Base-by-base conservation (phyloP, 2,329 filamentous ascomycete species). In the Leptographium wingfieldii region DNA sequence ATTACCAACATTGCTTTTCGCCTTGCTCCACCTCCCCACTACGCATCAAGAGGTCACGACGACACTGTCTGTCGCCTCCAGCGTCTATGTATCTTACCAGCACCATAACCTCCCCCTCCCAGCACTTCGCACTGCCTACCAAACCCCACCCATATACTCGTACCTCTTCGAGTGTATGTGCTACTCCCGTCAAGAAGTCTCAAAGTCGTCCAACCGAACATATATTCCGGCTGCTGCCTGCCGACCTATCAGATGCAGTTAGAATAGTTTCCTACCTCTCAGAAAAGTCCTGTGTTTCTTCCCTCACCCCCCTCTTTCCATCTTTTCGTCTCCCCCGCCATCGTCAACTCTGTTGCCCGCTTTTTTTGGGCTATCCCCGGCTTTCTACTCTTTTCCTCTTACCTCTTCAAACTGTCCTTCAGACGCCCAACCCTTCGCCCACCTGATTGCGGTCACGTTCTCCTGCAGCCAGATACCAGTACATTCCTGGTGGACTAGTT, bases 321-420 rank as follows among this genome's bases (percentile, higher is more conserved):
- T 61, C 55, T 49, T 59, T 55, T 51, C 49, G 46, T 48, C 57
- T 59, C 46, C 58, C 61, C 61, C 58, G 57, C 56, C 62, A 61
- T 61, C 60, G 58, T 62, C 60, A 59, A 62, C 52, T 63, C 49
- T 48, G 29, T 46, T 55, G 35, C 57, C 60, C 62, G 57, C 62
- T 62, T 62, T 63, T 33, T 55, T 43, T 43, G 19, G 53, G 53
- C 53, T 55, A 40, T 19, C 27, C 53, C 57, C 46, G 33, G 35
- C 54, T 55, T 58, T 38, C 14, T 16, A 14, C 40, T 54, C 35
- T 43, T 55, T 58, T 49, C 56, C 14, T 49, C 56, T 53, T 46
- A 19, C 55, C 25, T 35, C 31, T 48, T 40, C 38, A 40, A 40
- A 40, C 43, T 31, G 14, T 35, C 27, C 51, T 54, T 35, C 56